Evolutionary conservation across 2,329 filamentous ascomycete species (phyloP).

Genomic region (Fusarium setosum): DNA sequence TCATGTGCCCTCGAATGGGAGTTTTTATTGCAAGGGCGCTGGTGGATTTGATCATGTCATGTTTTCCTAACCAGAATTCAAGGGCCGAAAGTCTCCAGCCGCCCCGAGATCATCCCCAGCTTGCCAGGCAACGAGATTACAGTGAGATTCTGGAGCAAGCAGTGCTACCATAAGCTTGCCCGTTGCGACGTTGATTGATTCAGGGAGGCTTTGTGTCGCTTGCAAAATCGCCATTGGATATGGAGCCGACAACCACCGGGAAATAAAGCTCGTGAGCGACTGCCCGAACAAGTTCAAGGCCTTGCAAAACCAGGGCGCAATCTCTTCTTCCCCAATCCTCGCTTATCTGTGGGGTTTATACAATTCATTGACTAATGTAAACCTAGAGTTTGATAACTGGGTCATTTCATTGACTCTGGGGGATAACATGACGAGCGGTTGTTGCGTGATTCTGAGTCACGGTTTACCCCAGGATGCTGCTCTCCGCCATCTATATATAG

Average conservation of each 20-base stretch:
- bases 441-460: background rate
- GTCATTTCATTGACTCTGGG: slow-evolving; percentile 6
- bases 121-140: slow-evolving; percentile 27
- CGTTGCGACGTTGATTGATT: background rate
- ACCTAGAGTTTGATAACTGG: slow-evolving; percentile 6
- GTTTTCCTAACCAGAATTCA: slow-evolving; percentile 36
- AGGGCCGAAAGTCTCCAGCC: background rate
- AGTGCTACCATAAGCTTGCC: background rate
- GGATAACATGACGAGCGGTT: slow-evolving; percentile 1
- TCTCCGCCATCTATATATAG: background rate
- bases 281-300: background rate
- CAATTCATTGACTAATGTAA: slow-evolving; percentile 29
- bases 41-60: slow-evolving; percentile 36
- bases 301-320: background rate
- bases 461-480: background rate
- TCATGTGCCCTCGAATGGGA: background rate
- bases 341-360: slow-evolving; percentile 33
- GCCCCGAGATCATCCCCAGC: background rate
- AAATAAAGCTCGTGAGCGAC: background rate
- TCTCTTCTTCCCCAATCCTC: slow-evolving; percentile 13
- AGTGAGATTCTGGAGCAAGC: slow-evolving; percentile 13
- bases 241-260: background rate
- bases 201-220: background rate
- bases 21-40: slow-evolving; percentile 3
- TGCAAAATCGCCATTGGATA: background rate